A percentile compares a stretch with the other conserved stretches of the same genome.
These are phyloP conservation scores for Trichoderma arundinaceum DNA, from an alignment of 2,329 filamentous ascomycete species.

Conservation along the genomic window DNA sequence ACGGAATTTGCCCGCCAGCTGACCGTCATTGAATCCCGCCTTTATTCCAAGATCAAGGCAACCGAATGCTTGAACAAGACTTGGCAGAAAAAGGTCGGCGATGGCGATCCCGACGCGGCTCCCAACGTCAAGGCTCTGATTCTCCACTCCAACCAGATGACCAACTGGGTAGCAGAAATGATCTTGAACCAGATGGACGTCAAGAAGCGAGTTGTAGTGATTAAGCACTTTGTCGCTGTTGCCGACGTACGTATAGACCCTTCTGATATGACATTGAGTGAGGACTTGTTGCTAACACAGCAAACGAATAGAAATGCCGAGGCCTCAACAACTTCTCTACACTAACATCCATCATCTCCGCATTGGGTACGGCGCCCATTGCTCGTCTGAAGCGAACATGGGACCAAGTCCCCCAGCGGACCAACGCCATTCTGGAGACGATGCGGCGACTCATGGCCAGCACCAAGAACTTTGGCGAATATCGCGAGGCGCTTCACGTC, in stretches of 20 bases:
- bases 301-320: slow-evolving; percentile 78
- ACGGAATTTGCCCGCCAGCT: slow-evolving; percentile 97
- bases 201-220: slow-evolving; percentile 94
- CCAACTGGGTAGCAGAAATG: slow-evolving; percentile 99
- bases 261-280: not conserved
- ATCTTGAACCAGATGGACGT: slow-evolving; percentile 93
- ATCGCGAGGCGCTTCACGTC: slow-evolving; percentile 88
- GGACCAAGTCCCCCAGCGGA: slow-evolving; percentile 88
- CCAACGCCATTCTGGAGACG: slow-evolving; percentile 77
- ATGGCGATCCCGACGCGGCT: slow-evolving; percentile 82
- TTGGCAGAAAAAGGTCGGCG: slow-evolving; percentile 93
- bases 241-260: slow-evolving; percentile 74
- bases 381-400: slow-evolving; percentile 92
- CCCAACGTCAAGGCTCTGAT: slow-evolving; percentile 96
- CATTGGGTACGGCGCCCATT: slow-evolving; percentile 91
- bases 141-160: slow-evolving; percentile 97
- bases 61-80: slow-evolving; percentile 98
- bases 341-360: slow-evolving; percentile 95
- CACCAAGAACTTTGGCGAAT: slow-evolving; percentile 97
- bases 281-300: slow-evolving; percentile 32
- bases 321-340: slow-evolving; percentile 95
- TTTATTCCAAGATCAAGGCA: slow-evolving; percentile 95
- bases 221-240: slow-evolving; percentile 96
- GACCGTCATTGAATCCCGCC: slow-evolving; percentile 92
- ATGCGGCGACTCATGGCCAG: slow-evolving; percentile 97